Percentiles rank a stretch among this genome's conserved stretches.
Evolutionary conservation across 805 yeast species (phyloP).

Genomic region (Lipomyces yamanashiensis): DNA sequence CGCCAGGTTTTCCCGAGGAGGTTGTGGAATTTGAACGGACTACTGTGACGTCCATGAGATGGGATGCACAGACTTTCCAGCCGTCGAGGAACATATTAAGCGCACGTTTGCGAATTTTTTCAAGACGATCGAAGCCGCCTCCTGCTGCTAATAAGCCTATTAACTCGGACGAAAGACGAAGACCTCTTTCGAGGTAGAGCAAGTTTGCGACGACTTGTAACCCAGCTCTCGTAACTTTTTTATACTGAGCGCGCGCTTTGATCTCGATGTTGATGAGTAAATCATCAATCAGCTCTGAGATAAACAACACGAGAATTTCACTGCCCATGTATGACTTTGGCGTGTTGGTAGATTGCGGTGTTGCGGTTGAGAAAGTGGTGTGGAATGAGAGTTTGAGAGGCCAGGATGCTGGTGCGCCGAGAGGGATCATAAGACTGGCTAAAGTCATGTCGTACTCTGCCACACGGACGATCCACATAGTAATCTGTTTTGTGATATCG

Average conservation of each 20-base stretch:
- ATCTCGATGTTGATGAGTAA: conserved; percentile 68
- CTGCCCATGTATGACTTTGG: conserved; percentile 29
- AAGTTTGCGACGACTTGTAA: conserved; percentile 71
- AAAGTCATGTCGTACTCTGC: conserved; percentile 56
- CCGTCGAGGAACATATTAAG: conserved; percentile 67
- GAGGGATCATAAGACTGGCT: conserved; percentile 23
- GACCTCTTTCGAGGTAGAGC: conserved; percentile 68
- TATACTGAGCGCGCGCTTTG: conserved; percentile 51
- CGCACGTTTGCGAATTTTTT: conserved; percentile 71
- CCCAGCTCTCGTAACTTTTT: conserved; percentile 56
- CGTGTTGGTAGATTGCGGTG: not conserved
- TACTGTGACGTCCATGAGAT: conserved; percentile 79
- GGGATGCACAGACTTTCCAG: conserved; percentile 81
- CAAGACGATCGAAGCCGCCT: conserved; percentile 64
- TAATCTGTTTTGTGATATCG: conserved; percentile 71
- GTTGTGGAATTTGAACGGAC: conserved; percentile 45
- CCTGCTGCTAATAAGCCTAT: conserved; percentile 58
- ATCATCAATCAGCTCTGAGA: conserved; percentile 79
- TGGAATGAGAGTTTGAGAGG: conserved; percentile 14
- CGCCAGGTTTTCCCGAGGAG: conserved; percentile 44
- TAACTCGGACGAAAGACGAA: conserved; percentile 47
- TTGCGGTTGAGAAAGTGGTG: conserved; percentile 13
- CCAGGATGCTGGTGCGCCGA: conserved; percentile 32
- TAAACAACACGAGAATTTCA: conserved; percentile 61
- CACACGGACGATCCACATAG: conserved; percentile 67